phyloP scores from a whole-genome alignment of 2,329 filamentous ascomycete genomes.

The Aspergillus sergii region DNA sequence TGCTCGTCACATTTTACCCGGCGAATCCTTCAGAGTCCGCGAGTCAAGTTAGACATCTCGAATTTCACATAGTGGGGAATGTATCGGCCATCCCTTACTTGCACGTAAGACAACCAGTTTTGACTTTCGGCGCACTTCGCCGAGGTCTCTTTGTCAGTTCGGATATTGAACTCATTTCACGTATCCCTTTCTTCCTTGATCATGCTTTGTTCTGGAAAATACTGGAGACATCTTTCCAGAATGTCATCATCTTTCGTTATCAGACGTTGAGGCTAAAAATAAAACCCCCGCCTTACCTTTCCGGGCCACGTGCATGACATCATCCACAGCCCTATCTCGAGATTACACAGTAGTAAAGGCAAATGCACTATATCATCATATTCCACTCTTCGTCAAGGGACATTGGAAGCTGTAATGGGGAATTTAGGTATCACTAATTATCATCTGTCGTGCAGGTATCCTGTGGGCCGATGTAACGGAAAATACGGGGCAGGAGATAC shows the following conservation, averaged over 20 bases:
- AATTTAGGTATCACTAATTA: background rate
- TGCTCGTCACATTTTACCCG: constrained; percentile 33
- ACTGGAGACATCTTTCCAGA: background rate
- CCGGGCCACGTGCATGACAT: background rate
- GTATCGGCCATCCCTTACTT: constrained; percentile 9
- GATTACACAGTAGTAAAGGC: too few species aligned
- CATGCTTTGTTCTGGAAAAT: background rate
- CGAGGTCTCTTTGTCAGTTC: background rate
- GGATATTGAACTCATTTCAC: background rate
- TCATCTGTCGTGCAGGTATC: background rate
- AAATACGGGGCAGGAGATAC: background rate
- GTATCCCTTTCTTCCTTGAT: background rate
- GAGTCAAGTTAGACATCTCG: constrained; percentile 6
- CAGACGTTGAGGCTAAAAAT: background rate
- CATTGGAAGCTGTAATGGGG: background rate
- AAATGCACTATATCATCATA: background rate
- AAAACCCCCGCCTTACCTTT: background rate
- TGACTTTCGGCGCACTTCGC: constrained; percentile 20
- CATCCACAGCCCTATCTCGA: background rate
- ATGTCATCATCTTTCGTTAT: background rate
- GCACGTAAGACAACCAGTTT: constrained; percentile 22
- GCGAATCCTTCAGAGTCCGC: constrained; percentile 14
- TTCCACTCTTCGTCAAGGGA: background rate
- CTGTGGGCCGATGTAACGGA: background rate
- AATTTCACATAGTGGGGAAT: background rate